phyloP scores from a whole-genome alignment of 106 monocot species.

The Dioscorea alata region DNA sequence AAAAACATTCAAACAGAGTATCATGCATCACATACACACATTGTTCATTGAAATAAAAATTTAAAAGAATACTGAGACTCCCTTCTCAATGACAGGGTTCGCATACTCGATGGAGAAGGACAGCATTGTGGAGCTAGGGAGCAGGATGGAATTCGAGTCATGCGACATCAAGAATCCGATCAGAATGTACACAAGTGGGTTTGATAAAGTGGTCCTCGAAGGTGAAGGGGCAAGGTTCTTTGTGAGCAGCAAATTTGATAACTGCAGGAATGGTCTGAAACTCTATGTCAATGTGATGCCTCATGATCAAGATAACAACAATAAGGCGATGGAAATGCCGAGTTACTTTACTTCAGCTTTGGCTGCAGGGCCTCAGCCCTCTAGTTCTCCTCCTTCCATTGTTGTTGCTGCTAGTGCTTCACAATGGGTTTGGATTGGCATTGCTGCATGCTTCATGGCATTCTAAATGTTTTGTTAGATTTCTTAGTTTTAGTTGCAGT shows the following conservation, averaged over 20 bases:
- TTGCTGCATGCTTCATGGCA: neutral
- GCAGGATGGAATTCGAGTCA: slow-evolving; percentile 34
- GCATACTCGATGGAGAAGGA: slow-evolving; percentile 25
- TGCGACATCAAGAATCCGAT: slow-evolving; percentile 45
- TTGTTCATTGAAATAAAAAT: too few relatives aligned
- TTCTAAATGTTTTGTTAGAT: too few relatives aligned
- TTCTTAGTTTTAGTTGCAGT: too few relatives aligned
- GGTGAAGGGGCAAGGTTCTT: slow-evolving; percentile 39
- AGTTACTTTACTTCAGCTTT: neutral
- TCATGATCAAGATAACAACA: too few relatives aligned
- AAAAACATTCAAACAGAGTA: too few relatives aligned
- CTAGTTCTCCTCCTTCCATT: neutral
- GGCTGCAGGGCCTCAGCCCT: neutral
- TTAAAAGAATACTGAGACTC: too few relatives aligned
- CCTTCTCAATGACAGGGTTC: slow-evolving; percentile 23
- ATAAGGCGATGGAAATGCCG: neutral
- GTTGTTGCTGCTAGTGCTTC: neutral
- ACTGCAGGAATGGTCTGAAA: slow-evolving; percentile 43
- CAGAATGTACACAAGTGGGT: slow-evolving; percentile 36
- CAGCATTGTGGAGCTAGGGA: slow-evolving; percentile 29
- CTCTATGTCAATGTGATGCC: slow-evolving; percentile 34
- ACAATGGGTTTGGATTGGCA: neutral
- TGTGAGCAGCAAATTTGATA: slow-evolving; percentile 18
- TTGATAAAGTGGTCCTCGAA: slow-evolving; percentile 22
- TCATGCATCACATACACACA: too few relatives aligned